Evolutionary conservation across 129 eudicot species (phyloP).

Genomic region (Oenanthe sinensis): DNA sequence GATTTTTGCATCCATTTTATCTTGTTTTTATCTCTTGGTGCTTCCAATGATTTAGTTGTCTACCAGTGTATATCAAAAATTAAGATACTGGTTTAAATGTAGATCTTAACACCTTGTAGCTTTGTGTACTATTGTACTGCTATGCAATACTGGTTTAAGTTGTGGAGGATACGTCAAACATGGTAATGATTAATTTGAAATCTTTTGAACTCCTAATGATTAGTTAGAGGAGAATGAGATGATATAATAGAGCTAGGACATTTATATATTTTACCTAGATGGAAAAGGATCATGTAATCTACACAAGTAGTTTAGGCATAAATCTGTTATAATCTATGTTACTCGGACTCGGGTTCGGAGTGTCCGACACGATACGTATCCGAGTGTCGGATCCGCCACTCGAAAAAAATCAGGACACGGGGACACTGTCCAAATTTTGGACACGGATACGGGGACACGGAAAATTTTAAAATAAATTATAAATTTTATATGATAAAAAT

Average conservation of each 20-base stretch:
- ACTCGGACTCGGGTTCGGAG: too few relatives aligned
- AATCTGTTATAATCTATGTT: background rate
- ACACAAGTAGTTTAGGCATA: background rate
- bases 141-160: background rate
- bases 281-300: background rate
- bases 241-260: background rate
- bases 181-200: too few relatives aligned
- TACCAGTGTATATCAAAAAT: background rate
- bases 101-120: background rate
- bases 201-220: background rate
- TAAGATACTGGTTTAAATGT: too few relatives aligned
- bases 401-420: too few relatives aligned
- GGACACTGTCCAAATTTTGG: too few relatives aligned
- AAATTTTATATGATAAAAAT: too few relatives aligned
- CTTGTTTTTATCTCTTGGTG: background rate
- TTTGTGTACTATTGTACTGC: background rate
- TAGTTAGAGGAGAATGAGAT: background rate
- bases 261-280: background rate
- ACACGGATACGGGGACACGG: too few relatives aligned
- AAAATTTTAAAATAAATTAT: too few relatives aligned
- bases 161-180: too few relatives aligned
- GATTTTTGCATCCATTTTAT: slow-evolving; percentile 1
- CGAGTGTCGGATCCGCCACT: too few relatives aligned
- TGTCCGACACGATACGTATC: too few relatives aligned
- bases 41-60: background rate